Base-by-base conservation (phyloP, 2,329 filamentous ascomycete species). In the Colletotrichum tropicale region DNA sequence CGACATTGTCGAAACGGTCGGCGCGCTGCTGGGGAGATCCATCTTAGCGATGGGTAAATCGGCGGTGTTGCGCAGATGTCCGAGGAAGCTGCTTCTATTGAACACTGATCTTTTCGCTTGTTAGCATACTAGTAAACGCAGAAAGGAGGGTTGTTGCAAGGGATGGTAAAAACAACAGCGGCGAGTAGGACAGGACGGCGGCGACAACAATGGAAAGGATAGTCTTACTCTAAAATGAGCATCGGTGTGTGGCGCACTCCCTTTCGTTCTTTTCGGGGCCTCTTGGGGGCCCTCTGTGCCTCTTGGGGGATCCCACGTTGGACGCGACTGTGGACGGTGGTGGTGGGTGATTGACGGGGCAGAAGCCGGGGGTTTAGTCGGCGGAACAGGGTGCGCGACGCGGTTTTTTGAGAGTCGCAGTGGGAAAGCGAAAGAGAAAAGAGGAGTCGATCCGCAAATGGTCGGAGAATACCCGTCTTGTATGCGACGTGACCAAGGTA, bases 151-250 rank as follows among this genome's bases (percentile, higher is more conserved):
- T 36, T 28, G 30, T 52, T 52, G 43, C 43, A 52, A 52, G 43
- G 43, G 43, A 52, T 52, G 43, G 6, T 52, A 21, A 52, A 21
- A 52, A 21, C 43, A 43, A 64, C 34, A 64, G 36, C 28, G 58
- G 58, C 28, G 58, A 64, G 30, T 30, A 61, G 12, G 16, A 68
- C 38, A 61, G 12, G 16, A 68, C 32, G 58, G 43, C 48, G 26
- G 56, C 24, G 38, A 21, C 34, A 30, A 64, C 52, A 36, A 74
- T 60, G 61, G 66, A 62, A 70, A 64, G 61, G 43, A 65, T 32
- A 60, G 56, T 78, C 81, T 80, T 79, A 83, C 80, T 82, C 80
- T 78, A 82, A 77, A 21, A 77, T 75, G 66, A 82, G 79, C 81
- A 82, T 81, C 72, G 73, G 70, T 67, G 36, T 43, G 66, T 70